These are phyloP conservation scores for Solanum peruvianum DNA, from an alignment of 257 asterid genomes.

Conservation along the genomic window DNA sequence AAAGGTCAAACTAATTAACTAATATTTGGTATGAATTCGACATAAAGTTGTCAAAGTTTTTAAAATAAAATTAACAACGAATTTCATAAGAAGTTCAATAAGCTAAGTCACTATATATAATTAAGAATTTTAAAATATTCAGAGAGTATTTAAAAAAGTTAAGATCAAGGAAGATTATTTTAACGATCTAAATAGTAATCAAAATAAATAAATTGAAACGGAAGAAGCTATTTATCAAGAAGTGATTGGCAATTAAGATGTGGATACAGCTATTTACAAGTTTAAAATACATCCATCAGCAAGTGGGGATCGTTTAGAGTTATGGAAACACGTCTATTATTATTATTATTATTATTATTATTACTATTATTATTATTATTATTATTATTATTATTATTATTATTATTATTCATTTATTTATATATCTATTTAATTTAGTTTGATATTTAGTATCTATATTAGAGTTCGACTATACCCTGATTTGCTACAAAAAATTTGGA, in stretches of 20 bases:
- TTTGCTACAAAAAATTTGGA: background rate
- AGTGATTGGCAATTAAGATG: background rate
- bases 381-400: too few species aligned
- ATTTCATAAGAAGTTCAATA: too few species aligned
- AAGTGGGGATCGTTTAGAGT: background rate
- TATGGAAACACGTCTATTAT: background rate
- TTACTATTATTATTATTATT: too few species aligned
- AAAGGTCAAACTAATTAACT: background rate
- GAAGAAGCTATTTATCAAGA: background rate
- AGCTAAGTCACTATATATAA: background rate
- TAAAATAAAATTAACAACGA: too few species aligned
- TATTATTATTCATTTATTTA: too few species aligned
- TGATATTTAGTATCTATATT: background rate
- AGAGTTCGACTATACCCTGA: rapidly evolving
- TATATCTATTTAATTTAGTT: background rate
- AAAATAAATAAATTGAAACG: too few species aligned
- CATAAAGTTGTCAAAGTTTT: background rate
- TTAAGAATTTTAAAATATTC: too few species aligned
- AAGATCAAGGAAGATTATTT: too few species aligned
- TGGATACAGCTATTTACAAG: background rate
- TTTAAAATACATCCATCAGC: background rate
- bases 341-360: background rate
- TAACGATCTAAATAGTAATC: too few species aligned
- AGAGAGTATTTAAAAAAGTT: too few species aligned
- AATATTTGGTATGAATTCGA: background rate